Conservation (phyloP, 2,329 filamentous ascomycete species). For the Thielaviopsis ethacetica region DNA sequence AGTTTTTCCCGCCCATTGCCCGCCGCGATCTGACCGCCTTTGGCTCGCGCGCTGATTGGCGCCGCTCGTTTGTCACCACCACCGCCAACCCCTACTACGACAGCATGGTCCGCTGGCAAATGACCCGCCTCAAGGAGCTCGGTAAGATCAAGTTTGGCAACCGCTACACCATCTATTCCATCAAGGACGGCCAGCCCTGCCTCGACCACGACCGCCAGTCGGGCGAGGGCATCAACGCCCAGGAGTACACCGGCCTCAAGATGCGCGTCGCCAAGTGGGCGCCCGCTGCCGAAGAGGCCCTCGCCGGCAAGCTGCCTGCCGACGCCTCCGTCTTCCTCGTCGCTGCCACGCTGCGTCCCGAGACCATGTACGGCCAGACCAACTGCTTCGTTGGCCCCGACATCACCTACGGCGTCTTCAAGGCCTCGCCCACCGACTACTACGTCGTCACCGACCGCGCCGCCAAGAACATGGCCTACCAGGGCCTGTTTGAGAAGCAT, state of each 20-base stretch:
- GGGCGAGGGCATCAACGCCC: slow-evolving; percentile 44
- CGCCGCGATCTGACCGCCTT: slow-evolving; percentile 57
- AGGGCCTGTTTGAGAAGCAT: slow-evolving; percentile 67
- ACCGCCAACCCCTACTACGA: slow-evolving; percentile 96
- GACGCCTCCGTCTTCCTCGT: slow-evolving; percentile 75
- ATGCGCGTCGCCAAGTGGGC: slow-evolving; percentile 84
- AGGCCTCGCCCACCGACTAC: slow-evolving; percentile 61
- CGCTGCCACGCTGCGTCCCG: slow-evolving; percentile 78
- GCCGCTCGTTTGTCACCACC: slow-evolving; percentile 82
- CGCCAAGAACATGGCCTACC: slow-evolving; percentile 93
- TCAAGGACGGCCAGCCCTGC: slow-evolving; percentile 46
- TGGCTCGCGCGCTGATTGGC: slow-evolving; percentile 82
- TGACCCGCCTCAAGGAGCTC: slow-evolving; percentile 77
- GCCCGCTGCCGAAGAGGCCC: slow-evolving; percentile 49
- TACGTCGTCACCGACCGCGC: slow-evolving; percentile 70
- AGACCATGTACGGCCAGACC: slow-evolving; percentile 98
- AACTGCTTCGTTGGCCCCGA: slow-evolving; percentile 90
- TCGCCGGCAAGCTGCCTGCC: slow-evolving; percentile 64
- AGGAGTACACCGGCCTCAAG: slow-evolving; percentile 89
- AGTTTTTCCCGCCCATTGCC: slow-evolving; percentile 53
- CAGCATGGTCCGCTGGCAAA: slow-evolving; percentile 90
- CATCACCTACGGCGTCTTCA: slow-evolving; percentile 79
- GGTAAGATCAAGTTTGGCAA: slow-evolving; percentile 90
- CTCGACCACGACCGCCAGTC: slow-evolving; percentile 32
- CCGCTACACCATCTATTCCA: slow-evolving; percentile 83